Conservation (phyloP, 805 yeast species). For the Wickerhamiella occidentalis region DNA sequence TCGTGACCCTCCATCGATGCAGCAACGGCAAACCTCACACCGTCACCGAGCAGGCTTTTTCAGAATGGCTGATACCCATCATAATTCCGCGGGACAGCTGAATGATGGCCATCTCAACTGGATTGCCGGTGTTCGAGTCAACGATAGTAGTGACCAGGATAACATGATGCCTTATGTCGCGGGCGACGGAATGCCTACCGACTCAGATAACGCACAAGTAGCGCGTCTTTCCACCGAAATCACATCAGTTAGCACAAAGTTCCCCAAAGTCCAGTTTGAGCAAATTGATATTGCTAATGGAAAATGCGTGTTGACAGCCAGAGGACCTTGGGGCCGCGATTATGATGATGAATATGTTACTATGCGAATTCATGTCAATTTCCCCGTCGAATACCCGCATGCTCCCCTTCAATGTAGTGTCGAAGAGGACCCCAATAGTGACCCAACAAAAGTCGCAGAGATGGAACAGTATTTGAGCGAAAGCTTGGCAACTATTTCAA, state of each 20-base stretch:
- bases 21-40: background rate
- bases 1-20: constrained; percentile 8
- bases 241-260: constrained; percentile 72
- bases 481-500: constrained; percentile 46
- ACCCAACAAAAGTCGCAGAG: constrained; percentile 36
- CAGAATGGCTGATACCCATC: background rate
- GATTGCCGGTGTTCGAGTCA: constrained; percentile 81
- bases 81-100: background rate
- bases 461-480: constrained; percentile 41
- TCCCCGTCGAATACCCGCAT: constrained; percentile 65
- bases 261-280: constrained; percentile 78
- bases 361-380: constrained; percentile 53
- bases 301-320: constrained; percentile 56
- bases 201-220: constrained; percentile 16
- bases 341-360: constrained; percentile 41
- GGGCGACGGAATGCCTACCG: constrained; percentile 22
- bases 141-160: background rate
- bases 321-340: constrained; percentile 56
- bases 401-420: constrained; percentile 47
- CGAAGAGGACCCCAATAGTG: constrained; percentile 68
- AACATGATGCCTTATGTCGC: constrained; percentile 4
- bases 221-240: constrained; percentile 70
- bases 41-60: constrained; percentile 10
- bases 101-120: constrained; percentile 47
- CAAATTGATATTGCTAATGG: constrained; percentile 83